Evolutionary conservation across 768 basidiomycete genomes (phyloP).

Genomic region (Agaricus subrufescens): DNA sequence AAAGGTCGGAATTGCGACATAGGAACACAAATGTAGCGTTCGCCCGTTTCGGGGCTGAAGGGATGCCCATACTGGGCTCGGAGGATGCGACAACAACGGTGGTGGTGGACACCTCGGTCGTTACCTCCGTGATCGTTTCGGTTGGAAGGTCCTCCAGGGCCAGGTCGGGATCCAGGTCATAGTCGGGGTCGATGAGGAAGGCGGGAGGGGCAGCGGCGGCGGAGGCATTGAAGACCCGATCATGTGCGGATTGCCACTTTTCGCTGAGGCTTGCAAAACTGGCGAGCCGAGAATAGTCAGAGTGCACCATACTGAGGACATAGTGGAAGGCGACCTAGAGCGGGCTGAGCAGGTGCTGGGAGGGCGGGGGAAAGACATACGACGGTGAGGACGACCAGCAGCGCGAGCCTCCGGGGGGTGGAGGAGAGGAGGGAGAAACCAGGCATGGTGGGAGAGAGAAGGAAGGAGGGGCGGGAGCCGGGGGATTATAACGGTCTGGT

Average conservation of each 20-base stretch:
- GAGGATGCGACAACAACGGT: background rate
- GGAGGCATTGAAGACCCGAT: constrained; percentile 10
- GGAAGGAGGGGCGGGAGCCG: constrained; percentile 2
- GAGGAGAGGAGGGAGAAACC: constrained; percentile 15
- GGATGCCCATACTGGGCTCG: background rate
- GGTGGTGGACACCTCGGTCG: background rate
- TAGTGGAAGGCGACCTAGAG: constrained; percentile 52
- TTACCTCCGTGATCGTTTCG: background rate
- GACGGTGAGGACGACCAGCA: constrained; percentile 40
- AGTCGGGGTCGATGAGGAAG: constrained; percentile 2
- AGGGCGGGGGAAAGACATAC: constrained; percentile 27
- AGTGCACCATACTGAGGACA: constrained; percentile 45
- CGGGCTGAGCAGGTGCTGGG: background rate
- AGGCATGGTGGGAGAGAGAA: constrained; percentile 13
- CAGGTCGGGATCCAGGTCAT: background rate
- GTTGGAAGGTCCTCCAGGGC: background rate
- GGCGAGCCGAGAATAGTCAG: constrained; percentile 43
- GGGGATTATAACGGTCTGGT: constrained; percentile 9
- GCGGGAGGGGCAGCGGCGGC: background rate
- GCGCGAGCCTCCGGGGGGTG: constrained; percentile 52
- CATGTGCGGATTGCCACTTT: constrained; percentile 18
- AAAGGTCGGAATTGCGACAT: constrained; percentile 49
- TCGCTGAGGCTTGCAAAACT: constrained; percentile 34
- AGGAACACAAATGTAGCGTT: constrained; percentile 84
- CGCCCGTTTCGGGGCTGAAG: constrained; percentile 30